Evolutionary conservation across 2,329 filamentous ascomycete genomes (phyloP).

Genomic region (Plenodomus biglobosus): DNA sequence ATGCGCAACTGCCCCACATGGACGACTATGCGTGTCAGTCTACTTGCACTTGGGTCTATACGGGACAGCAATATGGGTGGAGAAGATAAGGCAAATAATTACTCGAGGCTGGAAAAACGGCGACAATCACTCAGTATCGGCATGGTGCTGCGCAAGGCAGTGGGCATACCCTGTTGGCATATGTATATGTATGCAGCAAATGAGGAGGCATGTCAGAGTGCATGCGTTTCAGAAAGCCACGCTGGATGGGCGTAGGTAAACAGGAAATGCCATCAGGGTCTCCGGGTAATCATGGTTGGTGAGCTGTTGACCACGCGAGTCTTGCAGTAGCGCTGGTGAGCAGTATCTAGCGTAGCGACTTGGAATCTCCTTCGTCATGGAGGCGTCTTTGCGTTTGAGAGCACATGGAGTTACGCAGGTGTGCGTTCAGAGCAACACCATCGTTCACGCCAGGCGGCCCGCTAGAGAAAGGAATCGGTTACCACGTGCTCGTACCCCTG

Average conservation of each 20-base stretch:
- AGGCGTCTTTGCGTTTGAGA: not conserved
- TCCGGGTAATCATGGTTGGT: slow-evolving; percentile 15
- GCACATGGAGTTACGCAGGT: slow-evolving; percentile 10
- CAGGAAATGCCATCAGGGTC: slow-evolving; percentile 1
- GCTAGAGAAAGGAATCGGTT: slow-evolving; percentile 32
- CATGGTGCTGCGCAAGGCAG: slow-evolving; percentile 22
- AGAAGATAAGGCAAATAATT: slow-evolving; percentile 9
- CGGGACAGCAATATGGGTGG: slow-evolving; percentile 29
- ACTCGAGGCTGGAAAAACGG: slow-evolving; percentile 7
- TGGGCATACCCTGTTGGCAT: slow-evolving; percentile 24
- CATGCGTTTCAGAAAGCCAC: slow-evolving; percentile 22
- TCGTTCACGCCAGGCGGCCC: slow-evolving; percentile 38
- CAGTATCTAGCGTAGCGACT: not conserved
- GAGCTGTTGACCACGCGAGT: slow-evolving; percentile 15
- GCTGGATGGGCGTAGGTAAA: slow-evolving; percentile 8
- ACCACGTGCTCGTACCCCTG: slow-evolving; percentile 35
- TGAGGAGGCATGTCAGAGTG: slow-evolving; percentile 16
- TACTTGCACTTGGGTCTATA: slow-evolving; percentile 13
- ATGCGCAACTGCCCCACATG: slow-evolving; percentile 19
- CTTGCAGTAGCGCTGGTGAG: slow-evolving; percentile 16
- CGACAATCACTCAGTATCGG: slow-evolving; percentile 21
- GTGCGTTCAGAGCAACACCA: slow-evolving; percentile 5
- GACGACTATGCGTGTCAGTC: slow-evolving; percentile 8
- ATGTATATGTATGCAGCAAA: slow-evolving; percentile 29
- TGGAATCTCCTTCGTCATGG: not conserved